A percentile compares a stretch with the other conserved stretches of the same genome.
Evolutionary conservation across 805 yeast genomes (phyloP).

Genomic region (Nakazawaea wyomingensis): DNA sequence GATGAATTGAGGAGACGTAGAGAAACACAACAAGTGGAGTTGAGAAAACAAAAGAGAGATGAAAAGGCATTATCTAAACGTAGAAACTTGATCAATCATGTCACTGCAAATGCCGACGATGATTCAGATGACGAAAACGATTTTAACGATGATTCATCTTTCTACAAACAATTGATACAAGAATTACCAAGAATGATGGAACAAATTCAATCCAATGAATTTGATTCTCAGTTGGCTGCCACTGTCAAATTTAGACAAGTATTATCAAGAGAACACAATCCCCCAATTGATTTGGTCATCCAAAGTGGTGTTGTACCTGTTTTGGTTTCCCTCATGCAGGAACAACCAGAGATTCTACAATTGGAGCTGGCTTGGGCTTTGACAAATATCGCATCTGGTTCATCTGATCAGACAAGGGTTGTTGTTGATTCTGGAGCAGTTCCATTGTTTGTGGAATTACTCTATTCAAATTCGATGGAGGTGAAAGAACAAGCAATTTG

Average conservation of each 20-base stretch:
- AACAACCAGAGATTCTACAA: slow-evolving; percentile 82
- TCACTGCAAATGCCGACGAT: slow-evolving; percentile 38
- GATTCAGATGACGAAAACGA: slow-evolving; percentile 48
- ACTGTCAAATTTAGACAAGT: slow-evolving; percentile 92
- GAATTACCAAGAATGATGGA: slow-evolving; percentile 86
- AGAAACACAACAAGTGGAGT: slow-evolving; percentile 94
- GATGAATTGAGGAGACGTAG: slow-evolving; percentile 98
- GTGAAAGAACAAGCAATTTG: slow-evolving; percentile 98
- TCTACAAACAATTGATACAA: slow-evolving; percentile 44
- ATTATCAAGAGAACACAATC: slow-evolving; percentile 88
- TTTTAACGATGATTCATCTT: slow-evolving; percentile 38
- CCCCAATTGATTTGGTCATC: slow-evolving; percentile 92
- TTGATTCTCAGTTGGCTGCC: slow-evolving; percentile 79
- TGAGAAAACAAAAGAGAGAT: slow-evolving; percentile 94
- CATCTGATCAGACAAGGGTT: slow-evolving; percentile 79
- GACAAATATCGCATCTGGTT: slow-evolving; percentile 95
- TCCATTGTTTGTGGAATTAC: slow-evolving; percentile 79
- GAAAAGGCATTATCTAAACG: slow-evolving; percentile 83
- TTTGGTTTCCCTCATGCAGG: slow-evolving; percentile 78
- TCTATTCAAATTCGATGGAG: slow-evolving; percentile 77
- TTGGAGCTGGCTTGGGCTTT: slow-evolving; percentile 99
- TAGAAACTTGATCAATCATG: slow-evolving; percentile 58
- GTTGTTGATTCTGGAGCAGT: slow-evolving; percentile 95
- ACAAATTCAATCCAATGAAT: slow-evolving; percentile 67
- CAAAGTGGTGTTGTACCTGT: slow-evolving; percentile 91